Conservation (phyloP, 306 rosid species). For the Ammopiptanthus mongolicus region DNA sequence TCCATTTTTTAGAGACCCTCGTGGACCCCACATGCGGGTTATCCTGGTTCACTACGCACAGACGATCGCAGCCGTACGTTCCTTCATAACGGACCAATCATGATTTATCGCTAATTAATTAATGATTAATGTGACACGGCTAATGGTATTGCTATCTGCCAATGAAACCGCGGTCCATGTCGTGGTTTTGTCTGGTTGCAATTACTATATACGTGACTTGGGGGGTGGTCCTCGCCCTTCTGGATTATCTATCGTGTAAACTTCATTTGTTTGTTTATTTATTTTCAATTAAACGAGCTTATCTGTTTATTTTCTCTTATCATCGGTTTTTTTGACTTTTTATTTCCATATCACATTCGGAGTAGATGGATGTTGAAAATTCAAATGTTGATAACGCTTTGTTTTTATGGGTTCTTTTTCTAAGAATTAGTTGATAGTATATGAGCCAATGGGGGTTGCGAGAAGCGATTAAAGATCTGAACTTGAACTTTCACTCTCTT, state of each 20-base stretch:
- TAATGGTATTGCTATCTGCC: not conserved
- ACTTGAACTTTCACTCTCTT: no score
- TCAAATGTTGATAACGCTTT: no score
- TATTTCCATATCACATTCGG: no score
- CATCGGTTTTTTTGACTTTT: no score
- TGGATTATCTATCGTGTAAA: not conserved
- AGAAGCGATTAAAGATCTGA: no score
- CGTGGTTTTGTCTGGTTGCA: not conserved
- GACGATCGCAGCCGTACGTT: slow-evolving; percentile 19
- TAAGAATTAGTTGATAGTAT: no score
- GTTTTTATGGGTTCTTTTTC: no score
- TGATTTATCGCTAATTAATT: not conserved
- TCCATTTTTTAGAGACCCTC: not conserved
- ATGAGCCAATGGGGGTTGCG: no score
- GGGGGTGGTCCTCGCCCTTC: not conserved
- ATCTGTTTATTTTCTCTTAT: not conserved
- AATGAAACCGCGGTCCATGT: not conserved
- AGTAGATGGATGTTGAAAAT: no score
- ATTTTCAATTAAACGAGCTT: not conserved
- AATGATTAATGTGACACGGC: not conserved
- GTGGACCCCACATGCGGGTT: not conserved
- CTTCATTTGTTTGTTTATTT: not conserved
- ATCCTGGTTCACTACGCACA: not conserved
- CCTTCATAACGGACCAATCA: not conserved
- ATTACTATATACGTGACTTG: not conserved